Evolutionary conservation across 805 yeast genomes (phyloP), one percentile per base, ranked within the genome.

Genomic region (Ogataea parapolymorpha): DNA sequence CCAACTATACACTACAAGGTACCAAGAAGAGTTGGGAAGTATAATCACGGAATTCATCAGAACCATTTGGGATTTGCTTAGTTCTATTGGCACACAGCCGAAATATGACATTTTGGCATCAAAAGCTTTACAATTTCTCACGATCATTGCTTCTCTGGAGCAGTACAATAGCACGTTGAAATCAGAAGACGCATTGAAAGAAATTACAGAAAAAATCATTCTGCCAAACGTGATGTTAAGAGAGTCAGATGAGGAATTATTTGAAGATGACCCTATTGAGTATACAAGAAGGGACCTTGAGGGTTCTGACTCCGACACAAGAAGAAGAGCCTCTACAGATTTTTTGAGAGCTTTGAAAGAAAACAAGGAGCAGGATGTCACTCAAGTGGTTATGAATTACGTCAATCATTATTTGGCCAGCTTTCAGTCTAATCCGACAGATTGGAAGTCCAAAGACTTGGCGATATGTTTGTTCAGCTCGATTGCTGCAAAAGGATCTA

Each of bases 251-350:
- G 88, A 87, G 55, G 99, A 95, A 62, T 63, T 82, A 46, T 91
- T 93, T 62, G 99, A 93, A 63, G 99, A 93, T 64, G 99, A 93
- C 59, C 99, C 99, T 26, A 83, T 93, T 40, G 95, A 87, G 55
- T 93, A 74, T 59, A 90, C 90, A 15, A 77, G 98, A 56, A 75
- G 95, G 46, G 99, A 93, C 62, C 70, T 95, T 33, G 99, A 95
- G 65, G 98, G 98, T 5, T 82, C 95, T 0, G 98, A 91, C 59
- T 77, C 84, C 11, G 98, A 90, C 57, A 83, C 96, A 1, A 78
- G 99, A 63, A 76, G 97, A 63, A 79, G 95, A 53, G 80, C 96
- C 0, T 81, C 97, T n/a, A 86, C 95, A 2, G 97, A 88, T 55
- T 89, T 93, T 56, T 68, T 93, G 51, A 77, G 95, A 47, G 95